phyloP scores from a whole-genome alignment of 1,284 basidiomycete genomes.

The Cutaneotrichosporon cutaneum region DNA sequence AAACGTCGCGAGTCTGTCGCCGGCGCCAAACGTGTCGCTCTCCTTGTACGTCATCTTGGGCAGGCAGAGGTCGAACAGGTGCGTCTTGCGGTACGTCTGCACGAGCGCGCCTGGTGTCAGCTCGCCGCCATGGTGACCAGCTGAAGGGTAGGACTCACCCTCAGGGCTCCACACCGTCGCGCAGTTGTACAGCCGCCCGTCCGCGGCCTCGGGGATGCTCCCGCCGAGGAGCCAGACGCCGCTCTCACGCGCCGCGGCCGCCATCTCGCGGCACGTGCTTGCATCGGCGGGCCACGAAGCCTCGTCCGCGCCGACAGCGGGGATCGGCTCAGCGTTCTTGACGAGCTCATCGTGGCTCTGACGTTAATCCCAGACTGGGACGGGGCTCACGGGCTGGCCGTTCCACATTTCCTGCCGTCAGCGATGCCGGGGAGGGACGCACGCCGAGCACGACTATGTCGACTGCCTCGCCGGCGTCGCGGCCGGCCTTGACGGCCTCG shows the following conservation, averaged over 20 bases:
- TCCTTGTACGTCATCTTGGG: conserved; percentile 91
- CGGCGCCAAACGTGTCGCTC: conserved; percentile 61
- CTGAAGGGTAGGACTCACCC: too few species aligned
- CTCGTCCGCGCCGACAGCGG: conserved; percentile 3
- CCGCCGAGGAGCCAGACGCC: conserved; percentile 78
- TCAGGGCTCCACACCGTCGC: conserved; percentile 77
- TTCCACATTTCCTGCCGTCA: conserved; percentile 25
- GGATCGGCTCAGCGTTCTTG: conserved; percentile 18
- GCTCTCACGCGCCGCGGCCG: conserved; percentile 69
- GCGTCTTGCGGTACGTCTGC: conserved; percentile 79
- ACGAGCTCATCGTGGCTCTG: conserved; percentile 13
- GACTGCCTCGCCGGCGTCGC: conserved; percentile 10
- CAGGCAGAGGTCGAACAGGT: conserved; percentile 91
- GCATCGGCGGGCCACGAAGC: conserved; percentile 15
- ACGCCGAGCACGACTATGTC: conserved; percentile 22
- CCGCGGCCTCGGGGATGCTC: conserved; percentile 76
- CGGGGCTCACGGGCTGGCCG: neutral
- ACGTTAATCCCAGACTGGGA: neutral
- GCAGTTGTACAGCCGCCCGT: conserved; percentile 71
- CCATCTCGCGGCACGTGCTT: conserved; percentile 71
- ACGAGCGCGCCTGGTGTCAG: conserved; percentile 62
- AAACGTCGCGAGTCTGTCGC: conserved; percentile 69
- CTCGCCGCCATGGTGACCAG: too few species aligned
- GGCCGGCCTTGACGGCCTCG: conserved; percentile 11
- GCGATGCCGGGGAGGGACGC: neutral